These are phyloP conservation scores for Oenanthe javanica DNA, from an alignment of 140 eudicot species.

Conservation along the genomic window DNA sequence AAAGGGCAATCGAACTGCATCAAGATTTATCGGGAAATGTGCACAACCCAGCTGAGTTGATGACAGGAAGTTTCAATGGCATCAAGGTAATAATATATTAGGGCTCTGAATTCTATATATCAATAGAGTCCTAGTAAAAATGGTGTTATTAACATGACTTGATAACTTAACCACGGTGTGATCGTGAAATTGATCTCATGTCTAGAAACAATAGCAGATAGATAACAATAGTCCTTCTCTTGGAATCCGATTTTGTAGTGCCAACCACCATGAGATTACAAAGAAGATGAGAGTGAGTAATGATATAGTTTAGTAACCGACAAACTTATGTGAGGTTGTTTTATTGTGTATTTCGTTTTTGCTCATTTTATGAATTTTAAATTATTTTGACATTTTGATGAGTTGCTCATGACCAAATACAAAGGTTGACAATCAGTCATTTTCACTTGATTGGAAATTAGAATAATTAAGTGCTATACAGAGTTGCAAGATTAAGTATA, in stretches of 20 bases:
- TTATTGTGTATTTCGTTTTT: not conserved
- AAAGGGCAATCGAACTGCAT: constrained; percentile 34
- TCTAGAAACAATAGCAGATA: not conserved
- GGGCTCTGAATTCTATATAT: not conserved
- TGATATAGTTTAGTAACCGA: not conserved
- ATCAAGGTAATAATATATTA: constrained; percentile 45
- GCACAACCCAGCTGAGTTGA: constrained; percentile 41
- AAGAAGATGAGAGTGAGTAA: not conserved
- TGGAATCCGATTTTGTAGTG: not conserved
- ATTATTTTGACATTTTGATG: not conserved
- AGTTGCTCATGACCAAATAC: not conserved
- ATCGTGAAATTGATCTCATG: not conserved
- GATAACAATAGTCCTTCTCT: not conserved
- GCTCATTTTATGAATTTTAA: not conserved
- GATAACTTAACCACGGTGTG: not conserved
- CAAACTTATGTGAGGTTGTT: not conserved
- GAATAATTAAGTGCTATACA: not conserved
- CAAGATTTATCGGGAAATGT: constrained; percentile 25
- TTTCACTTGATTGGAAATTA: not conserved
- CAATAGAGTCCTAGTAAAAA: not conserved
- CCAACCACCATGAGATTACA: not conserved
- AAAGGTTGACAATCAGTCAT: not conserved
- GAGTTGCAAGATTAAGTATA: not conserved
- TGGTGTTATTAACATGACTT: not conserved
- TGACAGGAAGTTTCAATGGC: constrained; percentile 69